Percentiles rank a stretch among this genome's conserved stretches.
phyloP scores from a whole-genome alignment of 345 rosid genomes.

The Pelargonium nanum region DNA sequence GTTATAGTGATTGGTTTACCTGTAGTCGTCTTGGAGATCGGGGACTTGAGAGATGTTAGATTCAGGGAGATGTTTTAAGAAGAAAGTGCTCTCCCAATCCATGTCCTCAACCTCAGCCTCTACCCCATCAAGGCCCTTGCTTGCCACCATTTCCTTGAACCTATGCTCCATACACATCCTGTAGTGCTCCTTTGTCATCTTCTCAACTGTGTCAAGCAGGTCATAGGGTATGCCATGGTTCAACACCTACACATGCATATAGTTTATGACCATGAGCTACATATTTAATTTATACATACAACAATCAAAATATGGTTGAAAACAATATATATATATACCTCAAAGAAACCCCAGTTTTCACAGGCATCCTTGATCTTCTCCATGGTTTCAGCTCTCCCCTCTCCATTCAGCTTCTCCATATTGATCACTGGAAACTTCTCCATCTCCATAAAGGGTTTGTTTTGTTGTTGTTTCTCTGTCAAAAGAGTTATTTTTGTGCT shows the following conservation, averaged over 20 bases:
- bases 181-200: slow-evolving; percentile 63
- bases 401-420: slow-evolving; percentile 50
- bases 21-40: slow-evolving; percentile 64
- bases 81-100: slow-evolving; percentile 92
- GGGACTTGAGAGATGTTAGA: slow-evolving; percentile 56
- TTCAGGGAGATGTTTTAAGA: slow-evolving; percentile 55
- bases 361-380: slow-evolving; percentile 78
- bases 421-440: slow-evolving; percentile 29
- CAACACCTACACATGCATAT: slow-evolving; percentile 27
- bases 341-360: slow-evolving; percentile 94
- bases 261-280: background rate
- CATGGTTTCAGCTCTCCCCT: slow-evolving; percentile 43
- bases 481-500: background rate
- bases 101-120: slow-evolving; percentile 51
- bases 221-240: slow-evolving; percentile 70
- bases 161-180: slow-evolving; percentile 68
- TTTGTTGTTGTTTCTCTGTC: no score
- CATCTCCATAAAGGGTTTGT: background rate
- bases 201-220: slow-evolving; percentile 60
- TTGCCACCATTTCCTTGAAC: slow-evolving; percentile 53
- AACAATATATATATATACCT: slow-evolving; percentile 31
- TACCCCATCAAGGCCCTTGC: slow-evolving; percentile 50
- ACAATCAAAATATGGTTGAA: background rate
- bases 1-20: slow-evolving; percentile 22
- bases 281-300: background rate